These are phyloP conservation scores for Lanmaoa pseudosensibilis DNA, from an alignment of 768 basidiomycete genomes.

Conservation along the genomic window DNA sequence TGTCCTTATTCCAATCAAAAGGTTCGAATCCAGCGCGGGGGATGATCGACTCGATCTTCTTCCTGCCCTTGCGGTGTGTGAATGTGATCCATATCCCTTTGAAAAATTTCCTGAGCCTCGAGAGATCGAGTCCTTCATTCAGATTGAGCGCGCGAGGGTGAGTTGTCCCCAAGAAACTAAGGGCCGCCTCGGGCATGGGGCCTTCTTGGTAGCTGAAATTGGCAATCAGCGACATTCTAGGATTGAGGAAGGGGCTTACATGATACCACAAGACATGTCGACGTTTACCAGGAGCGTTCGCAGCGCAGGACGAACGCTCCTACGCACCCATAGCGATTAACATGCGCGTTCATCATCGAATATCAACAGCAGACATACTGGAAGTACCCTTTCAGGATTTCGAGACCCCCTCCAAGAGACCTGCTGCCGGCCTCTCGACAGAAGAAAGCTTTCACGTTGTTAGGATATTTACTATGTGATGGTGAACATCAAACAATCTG, in stretches of 20 bases:
- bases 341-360: not conserved
- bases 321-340: constrained; percentile 15
- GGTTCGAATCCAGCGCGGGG: constrained; percentile 37
- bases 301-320: constrained; percentile 47
- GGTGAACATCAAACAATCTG: not conserved
- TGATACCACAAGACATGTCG: constrained; percentile 45
- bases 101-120: constrained; percentile 40
- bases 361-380: constrained; percentile 39
- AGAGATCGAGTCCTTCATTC: constrained; percentile 24
- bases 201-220: constrained; percentile 29
- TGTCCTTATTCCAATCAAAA: constrained; percentile 41
- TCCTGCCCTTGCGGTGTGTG: constrained; percentile 21
- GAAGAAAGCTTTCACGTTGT: constrained; percentile 50
- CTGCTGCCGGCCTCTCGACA: constrained; percentile 31
- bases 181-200: constrained; percentile 30
- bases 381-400: constrained; percentile 50
- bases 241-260: constrained; percentile 33
- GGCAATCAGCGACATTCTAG: not conserved
- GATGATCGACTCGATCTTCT: constrained; percentile 40
- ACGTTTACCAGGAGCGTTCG: constrained; percentile 45
- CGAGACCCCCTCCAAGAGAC: constrained; percentile 35
- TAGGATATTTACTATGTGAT: constrained; percentile 40
- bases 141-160: constrained; percentile 35
- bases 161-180: constrained; percentile 27
- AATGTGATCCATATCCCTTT: constrained; percentile 38